Evolutionary conservation across 805 yeast genomes (phyloP), one percentile per base, ranked within the genome.

Genomic region (Candida lessepsii): DNA sequence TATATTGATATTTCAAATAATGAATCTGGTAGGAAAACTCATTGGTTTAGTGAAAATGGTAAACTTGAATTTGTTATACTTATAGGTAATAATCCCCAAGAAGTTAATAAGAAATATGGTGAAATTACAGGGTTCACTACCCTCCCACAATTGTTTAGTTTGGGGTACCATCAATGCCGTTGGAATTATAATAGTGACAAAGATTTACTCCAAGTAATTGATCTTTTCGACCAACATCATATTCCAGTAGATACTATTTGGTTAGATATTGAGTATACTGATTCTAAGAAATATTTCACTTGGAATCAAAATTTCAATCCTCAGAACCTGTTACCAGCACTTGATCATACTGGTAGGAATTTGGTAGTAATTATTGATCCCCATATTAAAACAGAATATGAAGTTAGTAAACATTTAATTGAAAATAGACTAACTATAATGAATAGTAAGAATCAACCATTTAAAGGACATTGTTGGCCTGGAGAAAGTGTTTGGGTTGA

Each of bases 401-500:
- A 65, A 11, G 77, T 87, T 1, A 83, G 88, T 53, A 73, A 83
- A 2, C 57, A 49, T 1, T 57, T 87, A 17, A 61, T 58, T 5
- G 50, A 66, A 10, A 53, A 70, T 7, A 54, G 63, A 4, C 54
- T 77, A 7, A 78, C 76, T 0, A 69, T 88, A 15, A 63, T 57
- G 20, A 59, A 66, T 45, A 65, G 76, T 35, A 48, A 58, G 2
- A 81, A 79, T 18, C 56, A 69, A 1, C 63, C 77, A 2, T 90
- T 70, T 58, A 70, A 77, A 36, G 98, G 96, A 3, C 95, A 88
- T 59, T 93, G 98, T 61, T 93, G 99, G 99, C 97, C 99, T 2
- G 99, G 98, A 1, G 88, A 86, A 50, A 85, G 96, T 0, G 71
- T 88, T 6, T 93, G 98, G 98, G 78, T 93, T 41, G 99, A 93